These are phyloP conservation scores for Beta vulgaris DNA, from an alignment of 148 eudicot genomes.

Conservation along the genomic window DNA sequence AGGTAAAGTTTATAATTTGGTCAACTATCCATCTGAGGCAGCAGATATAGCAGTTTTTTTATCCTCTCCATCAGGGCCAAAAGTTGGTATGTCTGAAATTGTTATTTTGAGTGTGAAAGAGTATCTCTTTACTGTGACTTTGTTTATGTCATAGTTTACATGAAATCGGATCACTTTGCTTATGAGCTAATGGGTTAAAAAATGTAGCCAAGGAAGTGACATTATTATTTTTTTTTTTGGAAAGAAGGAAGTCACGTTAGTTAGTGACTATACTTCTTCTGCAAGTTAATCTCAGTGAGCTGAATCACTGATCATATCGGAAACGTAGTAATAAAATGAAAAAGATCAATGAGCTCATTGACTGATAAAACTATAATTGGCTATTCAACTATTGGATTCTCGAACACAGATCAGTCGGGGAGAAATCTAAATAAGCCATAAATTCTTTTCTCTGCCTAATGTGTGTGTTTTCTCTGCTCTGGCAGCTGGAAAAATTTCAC, in stretches of 20 bases:
- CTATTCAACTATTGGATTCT: neutral
- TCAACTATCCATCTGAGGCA: constrained; percentile 48
- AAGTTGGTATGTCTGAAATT: constrained; percentile 46
- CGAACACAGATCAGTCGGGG: neutral
- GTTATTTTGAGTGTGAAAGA: neutral
- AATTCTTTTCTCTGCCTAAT: neutral
- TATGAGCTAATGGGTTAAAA: neutral
- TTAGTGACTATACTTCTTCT: neutral
- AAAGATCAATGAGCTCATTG: neutral
- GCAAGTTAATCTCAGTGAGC: neutral
- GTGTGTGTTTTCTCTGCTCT: neutral
- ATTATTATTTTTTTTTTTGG: too few relatives aligned
- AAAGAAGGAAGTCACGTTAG: too few relatives aligned
- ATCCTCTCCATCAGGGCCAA: constrained; percentile 51
- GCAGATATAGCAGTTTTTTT: constrained; percentile 60
- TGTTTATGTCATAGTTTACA: too few relatives aligned
- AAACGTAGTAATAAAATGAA: too few relatives aligned
- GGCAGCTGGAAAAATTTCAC: constrained; percentile 76
- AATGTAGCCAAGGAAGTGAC: too few relatives aligned
- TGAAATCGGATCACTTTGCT: neutral
- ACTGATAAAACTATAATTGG: too few relatives aligned
- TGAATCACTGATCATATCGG: neutral
- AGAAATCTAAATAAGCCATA: neutral
- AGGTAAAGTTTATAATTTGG: constrained; percentile 69
- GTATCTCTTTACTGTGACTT: too few relatives aligned